Base-by-base conservation (phyloP, 2,329 filamentous ascomycete genomes). In the Dendrostoma leiphaemia region DNA sequence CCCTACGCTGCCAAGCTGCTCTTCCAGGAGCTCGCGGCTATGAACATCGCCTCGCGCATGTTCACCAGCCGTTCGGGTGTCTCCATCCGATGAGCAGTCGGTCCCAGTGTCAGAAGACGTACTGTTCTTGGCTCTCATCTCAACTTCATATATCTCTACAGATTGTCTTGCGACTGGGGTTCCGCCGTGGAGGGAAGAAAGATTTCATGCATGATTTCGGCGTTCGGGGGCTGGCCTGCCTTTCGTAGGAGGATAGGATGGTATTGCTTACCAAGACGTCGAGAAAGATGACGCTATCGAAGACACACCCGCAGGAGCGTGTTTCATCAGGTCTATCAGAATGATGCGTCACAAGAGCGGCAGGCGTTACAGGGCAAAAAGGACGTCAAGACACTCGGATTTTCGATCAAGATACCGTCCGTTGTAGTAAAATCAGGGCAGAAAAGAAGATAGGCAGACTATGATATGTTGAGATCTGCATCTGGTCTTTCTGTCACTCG, bases 11-110 rank as follows among this genome's bases (percentile, higher is more conserved):
- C 94, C 58, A 99, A 99, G 78, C 81, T 99, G 47, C 84, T 99
- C 48, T 99, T 99, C 86, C 94, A 99, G 77, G 94, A 99, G 77
- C 78, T 99, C 63, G 90, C 92, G 68, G 88, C 91, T 47, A 99
- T 99, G 94, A 97, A 97, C 72, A 97, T 99, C 71, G 93, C 94
- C 10, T 88, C 93, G 29, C 87, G 94, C 70, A 93, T 99, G 91
- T 99, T 96, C 71, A 97, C 93, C 35, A 89, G 90, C 69, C 78
- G 89, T 56, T 91, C 88, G 15, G 89, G 88, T 51, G 85, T 90
- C 54, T 85, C 84, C 40, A 83, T 91, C 60, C 82, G 88, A 61
- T 88, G 72, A 73, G 34, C 15, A 19, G 10, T 10, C 7, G 12
- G 10, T 10, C 8, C 34, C 23, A 32, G 15, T 6, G 38, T 19